Base-by-base conservation (phyloP, 2,329 filamentous ascomycete species). In the Epichloe bromicola region DNA sequence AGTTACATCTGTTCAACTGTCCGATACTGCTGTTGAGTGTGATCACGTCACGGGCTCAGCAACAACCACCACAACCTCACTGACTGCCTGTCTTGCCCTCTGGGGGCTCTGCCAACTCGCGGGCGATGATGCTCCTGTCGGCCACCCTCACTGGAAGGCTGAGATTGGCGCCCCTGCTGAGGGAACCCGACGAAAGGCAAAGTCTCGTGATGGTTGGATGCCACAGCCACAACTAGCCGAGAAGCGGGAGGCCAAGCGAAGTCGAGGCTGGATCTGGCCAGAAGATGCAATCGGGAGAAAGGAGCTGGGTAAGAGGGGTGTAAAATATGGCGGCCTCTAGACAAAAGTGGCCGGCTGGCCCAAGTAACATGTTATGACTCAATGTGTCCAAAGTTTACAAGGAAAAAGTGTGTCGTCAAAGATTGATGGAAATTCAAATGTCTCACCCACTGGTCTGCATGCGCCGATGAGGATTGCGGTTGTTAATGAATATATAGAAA, bases 101-200 rank as follows among this genome's bases (percentile, higher is more conserved):
- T 90, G 85, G 83, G 87, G 83, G 48, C 70, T 90, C 39, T 87
- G 86, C 66, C 83, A 85, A 73, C 72, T 87, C 46, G 83, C 83
- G 23, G 73, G 76, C 56, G 76, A 81, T 55, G 71, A 75, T 2
- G 69, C 76, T 5, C 73, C 74, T 2, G 39, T 54, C 12, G 78
- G 78, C 17, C 81, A 86, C 50, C 69, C 75, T 57, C 61, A 73
- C 55, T 90, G 82, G 83, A 77, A 74, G 60, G 72, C 80, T 53
- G 84, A 88, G 58, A 85, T 89, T 57, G 86, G 86, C 0, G 84
- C 83, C 0, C 85, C 86, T 0, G 83, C 83, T 11, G 85, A 87
- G 57, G 76, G 84, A 38, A 86, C 84, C 1, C 70, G 86, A 38
- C 74, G 83, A 61, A 86, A 86, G 71, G 80, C 81, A 49, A 68